Base-by-base conservation (phyloP, 2,329 filamentous ascomycete species). In the Aspergillus pseudoterreus region DNA sequence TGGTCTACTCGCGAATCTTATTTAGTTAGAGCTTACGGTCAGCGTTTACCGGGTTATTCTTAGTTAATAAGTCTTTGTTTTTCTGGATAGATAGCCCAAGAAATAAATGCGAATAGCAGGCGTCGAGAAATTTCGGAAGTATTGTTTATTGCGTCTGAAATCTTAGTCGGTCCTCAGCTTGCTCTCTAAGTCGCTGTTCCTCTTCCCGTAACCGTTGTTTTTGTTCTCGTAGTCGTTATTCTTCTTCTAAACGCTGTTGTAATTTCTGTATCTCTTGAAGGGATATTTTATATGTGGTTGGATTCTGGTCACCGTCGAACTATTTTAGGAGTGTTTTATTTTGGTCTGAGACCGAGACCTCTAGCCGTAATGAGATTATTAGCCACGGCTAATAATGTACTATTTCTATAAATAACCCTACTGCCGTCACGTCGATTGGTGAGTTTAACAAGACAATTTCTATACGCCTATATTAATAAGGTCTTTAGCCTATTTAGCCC, bases 1-100 rank as follows among this genome's bases (percentile, higher is more conserved):
- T 47, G 24, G 39, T 54, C 54, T 50, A 62, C 45, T 52, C 52
- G 33, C 50, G 47, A 46, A 59, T 56, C 47, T 43, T 57, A 10
- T 30, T 32, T 17, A 53, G 56, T 46, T 53, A 55, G 27, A 57
- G 21, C 47, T 60, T 60, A 17, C 44, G 50, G 42, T 57, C 55
- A 15, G 52, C 55, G 47, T 59, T 62, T 4, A 53, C 57, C 1
- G 56, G 56, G 49, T 57, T 49, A 35, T 56, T 56, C 42, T 58
- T 54, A 21, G 56, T 61, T 11, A 54, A 58, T 8, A 46, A 56
- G 2, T 53, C 47, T 38, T 55, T 55, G 36, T 55, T 52, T 44
- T 53, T 21, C 39, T 60, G 53, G 45, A 60, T 46, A 10, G 17
- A 43, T n/a, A 59, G 51, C 32, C 50, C 50, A 12, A 56, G 57